phyloP scores from a whole-genome alignment of 345 rosid species.

The Rhodamnia rubescens region DNA sequence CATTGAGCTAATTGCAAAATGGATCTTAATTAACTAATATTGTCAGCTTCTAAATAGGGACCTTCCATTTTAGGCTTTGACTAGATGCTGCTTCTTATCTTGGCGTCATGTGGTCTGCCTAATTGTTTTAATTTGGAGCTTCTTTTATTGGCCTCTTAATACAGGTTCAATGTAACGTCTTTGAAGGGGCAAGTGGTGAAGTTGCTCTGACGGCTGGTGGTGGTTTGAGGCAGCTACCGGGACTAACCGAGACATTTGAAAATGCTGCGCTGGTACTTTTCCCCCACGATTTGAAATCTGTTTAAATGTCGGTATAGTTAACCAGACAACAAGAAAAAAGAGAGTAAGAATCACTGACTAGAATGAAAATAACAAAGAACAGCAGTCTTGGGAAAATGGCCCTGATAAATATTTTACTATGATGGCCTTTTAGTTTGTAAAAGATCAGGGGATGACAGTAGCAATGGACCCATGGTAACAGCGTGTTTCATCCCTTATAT shows the following conservation, averaged over 20 bases:
- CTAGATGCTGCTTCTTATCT: not conserved
- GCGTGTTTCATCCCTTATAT: not conserved
- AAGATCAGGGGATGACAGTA: not conserved
- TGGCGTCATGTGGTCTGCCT: not conserved
- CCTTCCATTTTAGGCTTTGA: not conserved
- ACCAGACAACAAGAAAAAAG: not conserved
- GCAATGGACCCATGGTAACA: not conserved
- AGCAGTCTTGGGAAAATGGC: not conserved
- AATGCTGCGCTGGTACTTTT: conserved; percentile 75
- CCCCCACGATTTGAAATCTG: not conserved
- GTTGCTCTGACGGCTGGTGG: conserved; percentile 87
- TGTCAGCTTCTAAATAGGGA: not conserved
- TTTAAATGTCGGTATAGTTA: not conserved
- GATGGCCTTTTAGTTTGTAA: not conserved
- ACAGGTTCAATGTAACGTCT: conserved; percentile 89
- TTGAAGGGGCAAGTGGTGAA: conserved; percentile 79
- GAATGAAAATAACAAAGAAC: not conserved
- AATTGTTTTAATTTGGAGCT: not conserved
- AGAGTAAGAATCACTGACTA: not conserved
- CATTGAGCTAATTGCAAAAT: not conserved
- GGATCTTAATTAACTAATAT: not conserved
- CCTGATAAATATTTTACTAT: not conserved
- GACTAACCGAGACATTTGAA: conserved; percentile 55
- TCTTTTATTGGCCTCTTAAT: conserved; percentile 10
- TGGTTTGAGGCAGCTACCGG: conserved; percentile 81